These are phyloP conservation scores for Cladobotryum mycophilum DNA, from an alignment of 2,329 filamentous ascomycete species.

Conservation along the genomic window DNA sequence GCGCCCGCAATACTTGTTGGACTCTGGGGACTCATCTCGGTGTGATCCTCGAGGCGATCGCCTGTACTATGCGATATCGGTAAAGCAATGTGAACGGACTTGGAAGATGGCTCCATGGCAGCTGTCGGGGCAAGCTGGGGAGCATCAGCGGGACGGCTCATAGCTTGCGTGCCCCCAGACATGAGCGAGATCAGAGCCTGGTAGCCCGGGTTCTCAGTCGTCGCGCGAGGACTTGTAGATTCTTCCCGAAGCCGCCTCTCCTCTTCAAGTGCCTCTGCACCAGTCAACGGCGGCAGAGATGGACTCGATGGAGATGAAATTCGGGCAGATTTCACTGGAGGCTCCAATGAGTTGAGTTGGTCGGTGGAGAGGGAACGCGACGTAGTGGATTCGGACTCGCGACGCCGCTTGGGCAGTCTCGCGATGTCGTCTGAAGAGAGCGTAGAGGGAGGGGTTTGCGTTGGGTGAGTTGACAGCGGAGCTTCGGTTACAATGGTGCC, in stretches of 20 bases:
- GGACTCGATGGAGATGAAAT: slow-evolving; percentile 38
- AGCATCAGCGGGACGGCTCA: slow-evolving; percentile 52
- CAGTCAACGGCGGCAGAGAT: slow-evolving; percentile 44
- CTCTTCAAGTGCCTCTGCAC: slow-evolving; percentile 49
- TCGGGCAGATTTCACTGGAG: slow-evolving; percentile 49
- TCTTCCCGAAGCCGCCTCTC: slow-evolving; percentile 42
- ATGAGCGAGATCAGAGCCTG: slow-evolving; percentile 48
- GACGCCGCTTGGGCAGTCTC: slow-evolving; percentile 38
- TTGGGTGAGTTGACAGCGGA: slow-evolving; percentile 33
- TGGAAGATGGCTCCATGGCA: slow-evolving; percentile 36
- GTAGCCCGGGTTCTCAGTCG: slow-evolving; percentile 49
- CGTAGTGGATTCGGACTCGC: slow-evolving; percentile 40
- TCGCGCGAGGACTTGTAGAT: slow-evolving; percentile 33
- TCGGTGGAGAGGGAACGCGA: slow-evolving; percentile 24
- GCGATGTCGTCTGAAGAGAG: slow-evolving; percentile 36
- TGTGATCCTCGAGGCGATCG: slow-evolving; percentile 30
- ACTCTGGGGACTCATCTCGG: slow-evolving; percentile 40
- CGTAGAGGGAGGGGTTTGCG: slow-evolving; percentile 29
- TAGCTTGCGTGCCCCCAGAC: slow-evolving; percentile 44
- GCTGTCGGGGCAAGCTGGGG: slow-evolving; percentile 39
- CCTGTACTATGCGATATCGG: slow-evolving; percentile 28
- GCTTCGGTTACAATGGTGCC: slow-evolving; percentile 47
- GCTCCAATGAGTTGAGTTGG: slow-evolving; percentile 34
- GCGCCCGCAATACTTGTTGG: slow-evolving; percentile 36
- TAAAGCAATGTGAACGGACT: slow-evolving; percentile 26